phyloP scores from a whole-genome alignment of 1,284 basidiomycete species.

The Takashimella tepidaria region DNA sequence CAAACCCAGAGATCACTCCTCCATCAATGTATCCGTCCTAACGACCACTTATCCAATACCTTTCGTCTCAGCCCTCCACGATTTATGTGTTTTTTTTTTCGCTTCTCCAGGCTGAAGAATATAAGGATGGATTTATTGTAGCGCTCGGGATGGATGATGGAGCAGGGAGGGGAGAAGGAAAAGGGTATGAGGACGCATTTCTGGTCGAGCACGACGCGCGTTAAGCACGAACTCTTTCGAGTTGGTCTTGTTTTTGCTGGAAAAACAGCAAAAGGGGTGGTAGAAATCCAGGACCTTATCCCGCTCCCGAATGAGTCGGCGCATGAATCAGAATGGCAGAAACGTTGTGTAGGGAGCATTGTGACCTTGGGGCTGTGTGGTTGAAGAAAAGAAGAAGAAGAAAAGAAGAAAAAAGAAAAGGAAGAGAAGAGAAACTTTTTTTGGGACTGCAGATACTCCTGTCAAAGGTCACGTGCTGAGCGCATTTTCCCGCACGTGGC shows the following conservation, averaged over 20 bases:
- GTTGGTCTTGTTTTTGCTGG: conserved; percentile 32
- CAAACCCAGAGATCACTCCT: too few relatives aligned
- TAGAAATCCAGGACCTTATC: conserved; percentile 51
- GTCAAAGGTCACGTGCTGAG: too few relatives aligned
- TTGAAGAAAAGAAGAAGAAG: background rate
- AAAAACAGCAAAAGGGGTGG: conserved; percentile 39
- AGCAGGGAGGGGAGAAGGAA: background rate
- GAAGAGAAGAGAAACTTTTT: background rate
- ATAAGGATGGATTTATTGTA: background rate
- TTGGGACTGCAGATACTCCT: background rate
- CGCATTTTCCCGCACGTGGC: too few relatives aligned
- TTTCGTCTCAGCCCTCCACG: conserved; percentile 31
- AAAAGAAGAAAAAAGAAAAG: too few relatives aligned
- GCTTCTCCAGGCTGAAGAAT: background rate
- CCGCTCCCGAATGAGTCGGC: conserved; percentile 43
- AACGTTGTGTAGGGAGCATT: conserved; percentile 45
- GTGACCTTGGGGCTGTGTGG: conserved; percentile 47
- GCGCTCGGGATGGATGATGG: background rate
- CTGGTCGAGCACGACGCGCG: conserved; percentile 46
- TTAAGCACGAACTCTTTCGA: conserved; percentile 43
- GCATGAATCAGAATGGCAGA: background rate
- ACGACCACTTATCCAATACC: background rate
- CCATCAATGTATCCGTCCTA: background rate
- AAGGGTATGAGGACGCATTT: conserved; percentile 37
- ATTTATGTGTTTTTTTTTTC: too few relatives aligned